Evolutionary conservation across 2,329 filamentous ascomycete genomes (phyloP), one percentile per base, ranked within the genome.

Genomic region (Chrysosporium queenslandicum): DNA sequence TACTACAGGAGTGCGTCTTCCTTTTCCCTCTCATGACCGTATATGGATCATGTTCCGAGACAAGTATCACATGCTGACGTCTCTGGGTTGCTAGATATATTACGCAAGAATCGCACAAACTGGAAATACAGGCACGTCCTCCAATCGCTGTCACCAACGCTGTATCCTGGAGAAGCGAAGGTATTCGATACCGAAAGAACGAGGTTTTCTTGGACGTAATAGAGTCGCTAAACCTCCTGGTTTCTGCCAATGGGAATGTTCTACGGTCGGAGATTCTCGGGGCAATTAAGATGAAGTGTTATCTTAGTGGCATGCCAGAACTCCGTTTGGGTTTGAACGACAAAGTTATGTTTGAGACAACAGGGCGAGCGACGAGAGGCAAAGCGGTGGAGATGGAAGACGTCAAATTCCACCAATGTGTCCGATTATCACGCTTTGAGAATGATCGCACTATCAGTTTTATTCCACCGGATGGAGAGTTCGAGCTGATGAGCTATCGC

Each of bases 381-480:
- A 98, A 98, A 72, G 87, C 92, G 8, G 92, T 98, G 58, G 92
- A 98, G 73, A 98, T 98, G 92, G 92, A 98, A 66, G 92, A 98
- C 62, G 92, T 98, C 71, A 98, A 98, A 65, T 98, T 98, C 71
- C 92, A 98, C 72, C 92, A 98, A 70, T 98, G 92, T 66, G 92
- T 98, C 58, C 83, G 92, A 57, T 78, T 98, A 58, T 94, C 89
- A 45, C 82, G 92, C 59, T 98, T 98, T 72, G 92, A 98, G 71
- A 98, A 97, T 71, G 92, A 98, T 74, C 79, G 92, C 55, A 98
- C 92, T 34, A 98, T 98, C 72, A 95, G 88, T 66, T 98, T 98
- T 70, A 97, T 98, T 61, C 92, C 92, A 1, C 92, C 92, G 9
- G 92, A 98, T 66, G 92, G 92, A 67, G 92, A 98, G 69, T 98